phyloP scores from a whole-genome alignment of 2,329 filamentous ascomycete species.

The Cryphonectria carpinicola region DNA sequence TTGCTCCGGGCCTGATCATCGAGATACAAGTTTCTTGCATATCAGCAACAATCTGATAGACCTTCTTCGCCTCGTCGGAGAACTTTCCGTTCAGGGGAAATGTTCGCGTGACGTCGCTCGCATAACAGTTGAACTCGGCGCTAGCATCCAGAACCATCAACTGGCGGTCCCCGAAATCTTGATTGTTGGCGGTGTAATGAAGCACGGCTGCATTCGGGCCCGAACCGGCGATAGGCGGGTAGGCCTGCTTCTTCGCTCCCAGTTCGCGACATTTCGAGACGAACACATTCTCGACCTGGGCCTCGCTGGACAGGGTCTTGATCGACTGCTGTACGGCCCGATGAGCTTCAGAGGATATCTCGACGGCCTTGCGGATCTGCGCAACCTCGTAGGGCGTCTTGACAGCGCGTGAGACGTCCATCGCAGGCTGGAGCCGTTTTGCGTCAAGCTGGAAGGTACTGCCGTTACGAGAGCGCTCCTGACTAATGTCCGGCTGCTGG shows the following conservation, averaged over 20 bases:
- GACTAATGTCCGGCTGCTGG: slow-evolving; percentile 32
- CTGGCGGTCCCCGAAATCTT: slow-evolving; percentile 69
- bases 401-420: slow-evolving; percentile 78
- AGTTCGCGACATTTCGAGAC: slow-evolving; percentile 70
- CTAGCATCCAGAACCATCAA: slow-evolving; percentile 86
- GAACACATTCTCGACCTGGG: slow-evolving; percentile 82
- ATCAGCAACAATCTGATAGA: slow-evolving; percentile 76
- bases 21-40: slow-evolving; percentile 82
- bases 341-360: slow-evolving; percentile 79
- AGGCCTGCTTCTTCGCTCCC: slow-evolving; percentile 79
- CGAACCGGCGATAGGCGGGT: slow-evolving; percentile 84
- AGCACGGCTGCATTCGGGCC: slow-evolving; percentile 83
- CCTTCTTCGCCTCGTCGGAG: slow-evolving; percentile 67
- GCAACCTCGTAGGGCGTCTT: slow-evolving; percentile 88
- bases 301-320: slow-evolving; percentile 70
- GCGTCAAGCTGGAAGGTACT: slow-evolving; percentile 49
- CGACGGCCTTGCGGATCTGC: slow-evolving; percentile 79
- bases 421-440: slow-evolving; percentile 65
- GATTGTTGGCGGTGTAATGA: slow-evolving; percentile 84
- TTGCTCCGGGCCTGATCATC: slow-evolving; percentile 68
- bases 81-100: slow-evolving; percentile 77
- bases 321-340: slow-evolving; percentile 70
- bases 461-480: slow-evolving; percentile 39
- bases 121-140: slow-evolving; percentile 83
- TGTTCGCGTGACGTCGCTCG: slow-evolving; percentile 87